A percentile compares a stretch with the other conserved stretches of the same genome.
Conservation (phyloP, 257 asterid genomes). For the Solanum ahanhuiri region DNA sequence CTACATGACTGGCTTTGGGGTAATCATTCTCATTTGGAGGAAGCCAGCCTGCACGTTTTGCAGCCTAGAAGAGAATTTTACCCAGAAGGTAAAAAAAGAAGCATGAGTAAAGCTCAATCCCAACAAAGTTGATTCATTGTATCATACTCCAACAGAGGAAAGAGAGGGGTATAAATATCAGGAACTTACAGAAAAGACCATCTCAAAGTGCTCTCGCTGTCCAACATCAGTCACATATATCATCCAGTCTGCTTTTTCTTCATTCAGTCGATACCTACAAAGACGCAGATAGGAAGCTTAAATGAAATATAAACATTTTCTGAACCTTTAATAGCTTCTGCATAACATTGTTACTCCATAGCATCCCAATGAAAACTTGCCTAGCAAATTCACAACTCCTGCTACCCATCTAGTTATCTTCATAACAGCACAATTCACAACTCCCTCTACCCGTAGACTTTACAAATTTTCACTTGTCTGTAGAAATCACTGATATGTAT, state of each 20-base stretch:
- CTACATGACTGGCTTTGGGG: conserved; percentile 82
- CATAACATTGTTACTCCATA: neutral
- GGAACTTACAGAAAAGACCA: conserved; percentile 73
- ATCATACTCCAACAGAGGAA: neutral
- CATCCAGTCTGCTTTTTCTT: conserved; percentile 93
- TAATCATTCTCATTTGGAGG: conserved; percentile 53
- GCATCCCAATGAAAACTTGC: neutral
- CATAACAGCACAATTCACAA: neutral
- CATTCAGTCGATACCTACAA: conserved; percentile 79
- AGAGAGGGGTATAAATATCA: neutral
- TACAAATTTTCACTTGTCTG: neutral
- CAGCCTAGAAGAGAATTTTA: conserved; percentile 54
- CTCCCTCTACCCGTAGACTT: neutral
- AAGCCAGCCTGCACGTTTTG: conserved; percentile 85
- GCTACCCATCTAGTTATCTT: neutral
- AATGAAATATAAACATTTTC: neutral
- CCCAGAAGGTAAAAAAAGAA: neutral
- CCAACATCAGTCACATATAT: conserved; percentile 88
- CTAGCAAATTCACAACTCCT: neutral
- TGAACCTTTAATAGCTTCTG: neutral
- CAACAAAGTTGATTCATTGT: neutral
- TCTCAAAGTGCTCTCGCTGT: conserved; percentile 88
- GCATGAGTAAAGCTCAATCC: neutral
- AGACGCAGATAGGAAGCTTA: neutral
- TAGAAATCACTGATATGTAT: neutral